Conservation (phyloP, 441 rosid genomes). For the Isatis lusitanica region DNA sequence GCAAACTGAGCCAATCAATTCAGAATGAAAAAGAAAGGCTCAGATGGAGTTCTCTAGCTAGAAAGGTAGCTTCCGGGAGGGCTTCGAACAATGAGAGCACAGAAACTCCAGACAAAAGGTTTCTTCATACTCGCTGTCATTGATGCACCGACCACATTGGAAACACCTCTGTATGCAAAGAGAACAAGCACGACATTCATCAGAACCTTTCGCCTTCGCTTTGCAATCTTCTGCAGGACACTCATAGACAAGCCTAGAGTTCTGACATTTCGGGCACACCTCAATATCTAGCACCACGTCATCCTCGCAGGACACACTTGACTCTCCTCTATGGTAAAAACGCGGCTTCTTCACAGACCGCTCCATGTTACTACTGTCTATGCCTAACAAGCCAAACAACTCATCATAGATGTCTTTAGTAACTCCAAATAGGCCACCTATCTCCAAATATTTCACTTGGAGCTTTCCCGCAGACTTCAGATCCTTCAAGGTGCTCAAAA, state of each 20-base stretch:
- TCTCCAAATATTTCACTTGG: conserved; percentile 68
- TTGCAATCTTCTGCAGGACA: conserved; percentile 84
- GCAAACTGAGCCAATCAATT: conserved; percentile 28
- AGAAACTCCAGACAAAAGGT: conserved; percentile 78
- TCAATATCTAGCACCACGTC: conserved; percentile 78
- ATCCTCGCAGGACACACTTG: conserved; percentile 69
- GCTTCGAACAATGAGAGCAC: conserved; percentile 66
- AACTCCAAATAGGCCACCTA: conserved; percentile 81
- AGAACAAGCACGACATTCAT: conserved; percentile 78
- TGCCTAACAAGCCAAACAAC: conserved; percentile 56
- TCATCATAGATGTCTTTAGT: conserved; percentile 68
- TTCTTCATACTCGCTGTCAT: conserved; percentile 81
- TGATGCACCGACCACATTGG: conserved; percentile 89
- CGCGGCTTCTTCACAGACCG: conserved; percentile 55
- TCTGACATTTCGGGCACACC: conserved; percentile 80
- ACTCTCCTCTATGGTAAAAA: conserved; percentile 60
- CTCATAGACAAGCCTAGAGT: conserved; percentile 77
- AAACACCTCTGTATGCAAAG: conserved; percentile 79
- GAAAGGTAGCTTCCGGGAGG: conserved; percentile 25
- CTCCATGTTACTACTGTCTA: conserved; percentile 33
- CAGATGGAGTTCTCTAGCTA: conserved; percentile 31
- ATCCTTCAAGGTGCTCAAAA: conserved; percentile 60
- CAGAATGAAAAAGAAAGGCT: conserved; percentile 24
- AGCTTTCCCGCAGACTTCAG: conserved; percentile 49
- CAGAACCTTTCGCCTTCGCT: conserved; percentile 43